Evolutionary conservation across 257 asterid species (phyloP), one percentile per base, ranked within the genome.

Genomic region (Phtheirospermum japonicum): DNA sequence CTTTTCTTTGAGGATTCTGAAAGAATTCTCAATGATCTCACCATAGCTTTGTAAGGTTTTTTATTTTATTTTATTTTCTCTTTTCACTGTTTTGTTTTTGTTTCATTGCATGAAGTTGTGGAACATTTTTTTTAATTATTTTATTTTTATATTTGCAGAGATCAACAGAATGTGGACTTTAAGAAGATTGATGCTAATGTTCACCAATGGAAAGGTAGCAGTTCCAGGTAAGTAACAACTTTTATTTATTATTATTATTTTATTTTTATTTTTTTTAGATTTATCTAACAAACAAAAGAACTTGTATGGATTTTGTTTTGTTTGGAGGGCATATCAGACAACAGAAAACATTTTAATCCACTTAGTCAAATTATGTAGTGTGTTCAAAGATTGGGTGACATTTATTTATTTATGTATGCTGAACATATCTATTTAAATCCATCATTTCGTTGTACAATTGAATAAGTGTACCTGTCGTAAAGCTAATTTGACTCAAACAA

Each of bases 161-260:
- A 78, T 62, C 89, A 76, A 73, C 88, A 68, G 76, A 76, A 51
- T 61, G 88, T 87, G 55, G 87, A 89, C 75, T 89, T 89, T 46
- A 83, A 73, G 76, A 85, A 79, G 77, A 76, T 89, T 62, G 95
- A 87, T 85, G 94, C 92, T 32, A 71, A 82, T 64, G 94, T 87
- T 81, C 97, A 89, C 68, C 97, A 89, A 71, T 74, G 87, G 26
- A 89, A 89, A 74, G 97, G 97, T 23, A 89, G 97, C 86, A 89
- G 95, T 74, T 85, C 97, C 67, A 89, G 97, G 95, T 86, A 67
- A 66, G 37, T 57, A 17, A 13, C 18, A 28, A 46, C 0, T 32
- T n/a, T n/a, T n/a, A n/a, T n/a, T n/a, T n/a, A n/a, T n/a, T n/a
- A n/a, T n/a, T 5, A 20, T 17, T 8, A 32, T 52, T 33, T 64